Base-by-base conservation (phyloP, 164 flowering plant species). In the Aristolochia fimbriata region DNA sequence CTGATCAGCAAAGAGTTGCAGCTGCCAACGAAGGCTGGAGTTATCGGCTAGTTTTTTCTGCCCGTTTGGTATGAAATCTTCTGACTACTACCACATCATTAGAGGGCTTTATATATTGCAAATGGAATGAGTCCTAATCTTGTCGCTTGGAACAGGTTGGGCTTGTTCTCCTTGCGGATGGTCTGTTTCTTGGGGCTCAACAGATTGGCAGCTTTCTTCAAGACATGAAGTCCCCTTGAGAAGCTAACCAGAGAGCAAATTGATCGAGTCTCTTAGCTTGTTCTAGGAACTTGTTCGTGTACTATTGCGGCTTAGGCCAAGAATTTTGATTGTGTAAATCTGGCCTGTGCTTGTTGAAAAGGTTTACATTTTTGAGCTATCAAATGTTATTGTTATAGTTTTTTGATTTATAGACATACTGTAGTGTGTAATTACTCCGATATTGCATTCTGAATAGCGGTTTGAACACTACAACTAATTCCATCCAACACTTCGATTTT, bases 11-110 rank as follows among this genome's bases (percentile, higher is more conserved):
- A 72, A 78, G 97, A 78, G 87, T 73, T 69, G 81, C 77, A 60
- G 92, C 89, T 62, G 84, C 91, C 47, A 93, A 77, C 72, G 96
- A 93, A 81, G 96, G 97, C 62, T 83, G 87, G 96, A 74, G 78
- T 46, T 90, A 88, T 60, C 77, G 91, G 62, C 64, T 90, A 54
- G 69, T 82, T 50, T 90, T 75, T 75, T 79, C 99, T 68, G 96
- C 84, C 15, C 90, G 97, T 60, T 63, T 93, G 92, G 99, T 93
- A 85, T 66, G 58, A 54, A 20, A 50, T 6, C 15, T 31, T 47
- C 19, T 63, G 53, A 1, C 21, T 41, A 6, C 25, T 15, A 5
- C 1, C 0, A 21, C 19, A n/a, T 19, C 8, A 14, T 15, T 19
- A 25, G 22, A 20, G 30, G 37, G 20, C 50, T n/a, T n/a, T 27